Conservation (phyloP, 2,329 filamentous ascomycete species). For the Rutstroemia sp. region DNA sequence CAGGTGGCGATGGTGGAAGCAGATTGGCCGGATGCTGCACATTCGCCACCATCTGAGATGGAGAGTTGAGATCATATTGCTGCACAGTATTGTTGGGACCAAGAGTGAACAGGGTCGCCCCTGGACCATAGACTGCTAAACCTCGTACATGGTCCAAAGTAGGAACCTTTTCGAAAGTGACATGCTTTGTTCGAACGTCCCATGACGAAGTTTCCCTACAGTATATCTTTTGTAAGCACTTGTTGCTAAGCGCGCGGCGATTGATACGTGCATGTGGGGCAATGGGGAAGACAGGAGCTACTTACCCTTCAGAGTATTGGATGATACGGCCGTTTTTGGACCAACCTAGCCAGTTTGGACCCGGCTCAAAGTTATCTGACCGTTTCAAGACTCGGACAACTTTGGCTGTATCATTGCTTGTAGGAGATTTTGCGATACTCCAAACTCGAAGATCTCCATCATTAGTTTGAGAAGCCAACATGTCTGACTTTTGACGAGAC, state of each 20-base stretch:
- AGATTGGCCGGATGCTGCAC: conserved; percentile 78
- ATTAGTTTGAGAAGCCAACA: conserved; percentile 87
- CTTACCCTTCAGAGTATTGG: conserved; percentile 85
- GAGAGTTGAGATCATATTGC: conserved; percentile 88
- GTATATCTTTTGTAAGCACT: conserved; percentile 29
- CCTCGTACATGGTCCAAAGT: conserved; percentile 76
- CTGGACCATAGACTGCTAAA: conserved; percentile 81
- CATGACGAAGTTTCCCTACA: conserved; percentile 81
- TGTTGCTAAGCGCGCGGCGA: conserved; percentile 40
- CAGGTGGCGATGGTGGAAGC: conserved; percentile 73
- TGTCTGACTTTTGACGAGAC: conserved; percentile 91
- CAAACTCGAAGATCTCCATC: conserved; percentile 92
- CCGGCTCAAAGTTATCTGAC: conserved; percentile 63
- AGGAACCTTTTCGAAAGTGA: conserved; percentile 82
- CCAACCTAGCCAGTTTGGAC: conserved; percentile 95
- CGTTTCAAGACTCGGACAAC: conserved; percentile 82
- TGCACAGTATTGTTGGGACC: conserved; percentile 84
- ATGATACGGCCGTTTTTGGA: conserved; percentile 96
- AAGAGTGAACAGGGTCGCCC: conserved; percentile 85
- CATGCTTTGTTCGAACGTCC: conserved; percentile 97
- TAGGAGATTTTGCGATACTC: conserved; percentile 82
- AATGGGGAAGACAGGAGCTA: conserved; percentile 22
- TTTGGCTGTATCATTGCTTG: conserved; percentile 68
- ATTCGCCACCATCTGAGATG: conserved; percentile 72
- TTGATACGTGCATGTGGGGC: conserved; percentile 27